These are phyloP conservation scores for Wickerhamiella domercqiae DNA, from an alignment of 805 yeast genomes.

Conservation along the genomic window DNA sequence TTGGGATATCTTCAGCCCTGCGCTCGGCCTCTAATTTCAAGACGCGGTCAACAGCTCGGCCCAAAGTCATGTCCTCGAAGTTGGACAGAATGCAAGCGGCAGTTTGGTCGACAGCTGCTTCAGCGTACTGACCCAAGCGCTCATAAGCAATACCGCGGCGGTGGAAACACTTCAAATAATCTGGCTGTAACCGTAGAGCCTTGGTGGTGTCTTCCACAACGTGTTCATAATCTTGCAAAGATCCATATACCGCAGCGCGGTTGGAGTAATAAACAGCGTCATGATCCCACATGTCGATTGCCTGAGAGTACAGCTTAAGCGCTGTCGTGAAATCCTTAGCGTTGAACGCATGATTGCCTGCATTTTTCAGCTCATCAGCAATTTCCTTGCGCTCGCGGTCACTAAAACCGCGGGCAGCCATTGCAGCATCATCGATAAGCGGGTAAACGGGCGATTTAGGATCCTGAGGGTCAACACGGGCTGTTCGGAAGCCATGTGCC, in stretches of 20 bases:
- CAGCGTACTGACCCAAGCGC: slow-evolving; percentile 56
- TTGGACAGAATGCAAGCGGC: slow-evolving; percentile 78
- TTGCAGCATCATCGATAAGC: slow-evolving; percentile 19
- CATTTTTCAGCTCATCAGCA: slow-evolving; percentile 68
- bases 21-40: slow-evolving; percentile 65
- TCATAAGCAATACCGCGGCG: slow-evolving; percentile 93
- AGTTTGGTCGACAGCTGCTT: slow-evolving; percentile 84
- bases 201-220: slow-evolving; percentile 77
- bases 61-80: slow-evolving; percentile 60
- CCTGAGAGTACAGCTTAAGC: slow-evolving; percentile 60
- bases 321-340: slow-evolving; percentile 58
- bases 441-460: slow-evolving; percentile 24
- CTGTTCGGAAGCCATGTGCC: slow-evolving; percentile 19
- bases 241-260: slow-evolving; percentile 90
- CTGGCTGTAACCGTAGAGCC: slow-evolving; percentile 77
- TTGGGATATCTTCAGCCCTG: slow-evolving; percentile 37
- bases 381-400: slow-evolving; percentile 30
- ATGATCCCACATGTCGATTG: slow-evolving; percentile 46
- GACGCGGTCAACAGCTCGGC: slow-evolving; percentile 72
- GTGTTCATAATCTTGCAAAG: slow-evolving; percentile 62
- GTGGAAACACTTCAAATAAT: slow-evolving; percentile 76
- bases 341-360: slow-evolving; percentile 73
- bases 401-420: slow-evolving; percentile 12
- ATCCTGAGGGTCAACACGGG: slow-evolving; percentile 13
- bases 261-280: slow-evolving; percentile 90